Conservation (phyloP, 345 rosid genomes). For the Brassica nigra region DNA sequence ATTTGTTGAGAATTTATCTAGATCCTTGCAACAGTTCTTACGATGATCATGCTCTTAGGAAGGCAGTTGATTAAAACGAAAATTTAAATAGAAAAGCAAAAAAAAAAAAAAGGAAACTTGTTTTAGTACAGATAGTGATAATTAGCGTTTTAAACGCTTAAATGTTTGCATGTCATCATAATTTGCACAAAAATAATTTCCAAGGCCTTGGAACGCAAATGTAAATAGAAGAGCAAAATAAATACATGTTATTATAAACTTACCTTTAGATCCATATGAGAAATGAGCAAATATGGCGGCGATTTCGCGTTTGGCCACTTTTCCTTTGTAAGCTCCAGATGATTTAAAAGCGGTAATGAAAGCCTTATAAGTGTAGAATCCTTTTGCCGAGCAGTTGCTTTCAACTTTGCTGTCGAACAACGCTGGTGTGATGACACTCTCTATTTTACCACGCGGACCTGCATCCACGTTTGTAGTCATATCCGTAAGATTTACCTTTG, state of each 20-base stretch:
- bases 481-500: constrained; percentile 17
- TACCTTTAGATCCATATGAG: constrained; percentile 54
- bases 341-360: constrained; percentile 38
- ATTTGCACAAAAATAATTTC: neutral
- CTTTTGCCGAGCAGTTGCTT: constrained; percentile 46
- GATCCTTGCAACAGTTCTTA: too few species aligned
- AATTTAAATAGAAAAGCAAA: too few species aligned
- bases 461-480: constrained; percentile 37
- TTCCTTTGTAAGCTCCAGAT: constrained; percentile 40
- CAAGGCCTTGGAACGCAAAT: neutral
- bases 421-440: constrained; percentile 42
- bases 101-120: too few species aligned
- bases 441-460: constrained; percentile 36
- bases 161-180: neutral
- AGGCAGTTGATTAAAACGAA: too few species aligned
- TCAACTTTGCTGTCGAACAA: constrained; percentile 48
- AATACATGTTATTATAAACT: constrained; percentile 12
- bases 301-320: constrained; percentile 52
- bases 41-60: too few species aligned
- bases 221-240: neutral
- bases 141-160: neutral
- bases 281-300: constrained; percentile 55
- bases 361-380: constrained; percentile 45
- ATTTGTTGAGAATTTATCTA: too few species aligned
- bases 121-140: too few species aligned